A percentile compares a stretch with the other conserved stretches of the same genome.
These are phyloP conservation scores for Kodamaea kakaduensis DNA, from an alignment of 805 yeast species.

Conservation along the genomic window DNA sequence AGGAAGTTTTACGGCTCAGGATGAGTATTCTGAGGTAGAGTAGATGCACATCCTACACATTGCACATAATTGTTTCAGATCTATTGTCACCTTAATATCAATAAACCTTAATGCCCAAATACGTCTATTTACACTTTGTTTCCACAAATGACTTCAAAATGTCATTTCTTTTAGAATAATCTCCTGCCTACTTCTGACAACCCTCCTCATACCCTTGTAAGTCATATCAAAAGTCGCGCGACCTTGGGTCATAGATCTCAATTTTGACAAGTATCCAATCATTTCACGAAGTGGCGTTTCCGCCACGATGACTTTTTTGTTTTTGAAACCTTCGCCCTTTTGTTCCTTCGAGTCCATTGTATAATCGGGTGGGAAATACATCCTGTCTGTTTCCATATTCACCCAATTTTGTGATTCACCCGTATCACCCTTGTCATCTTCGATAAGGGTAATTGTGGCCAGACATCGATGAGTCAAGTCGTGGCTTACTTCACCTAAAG, in stretches of 20 bases:
- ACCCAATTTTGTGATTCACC: conserved; percentile 44
- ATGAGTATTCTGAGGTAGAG: too few relatives aligned
- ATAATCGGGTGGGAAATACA: conserved; percentile 76
- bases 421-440: conserved; percentile 49
- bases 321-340: conserved; percentile 19
- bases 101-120: too few relatives aligned
- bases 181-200: conserved; percentile 47
- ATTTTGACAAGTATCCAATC: conserved; percentile 78
- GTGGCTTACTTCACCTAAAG: conserved; percentile 77
- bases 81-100: too few relatives aligned
- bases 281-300: conserved; percentile 82
- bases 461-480: conserved; percentile 77
- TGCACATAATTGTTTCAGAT: too few relatives aligned
- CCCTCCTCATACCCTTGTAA: conserved; percentile 67
- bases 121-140: neutral
- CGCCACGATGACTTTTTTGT: conserved; percentile 64
- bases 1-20: too few relatives aligned
- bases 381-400: conserved; percentile 51
- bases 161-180: conserved; percentile 15
- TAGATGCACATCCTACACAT: too few relatives aligned
- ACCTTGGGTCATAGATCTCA: conserved; percentile 86
- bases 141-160: neutral
- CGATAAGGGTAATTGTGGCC: conserved; percentile 69
- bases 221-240: conserved; percentile 80
- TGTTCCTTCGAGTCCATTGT: conserved; percentile 39